phyloP scores from a whole-genome alignment of 345 rosid species.

The Acer negundo region DNA sequence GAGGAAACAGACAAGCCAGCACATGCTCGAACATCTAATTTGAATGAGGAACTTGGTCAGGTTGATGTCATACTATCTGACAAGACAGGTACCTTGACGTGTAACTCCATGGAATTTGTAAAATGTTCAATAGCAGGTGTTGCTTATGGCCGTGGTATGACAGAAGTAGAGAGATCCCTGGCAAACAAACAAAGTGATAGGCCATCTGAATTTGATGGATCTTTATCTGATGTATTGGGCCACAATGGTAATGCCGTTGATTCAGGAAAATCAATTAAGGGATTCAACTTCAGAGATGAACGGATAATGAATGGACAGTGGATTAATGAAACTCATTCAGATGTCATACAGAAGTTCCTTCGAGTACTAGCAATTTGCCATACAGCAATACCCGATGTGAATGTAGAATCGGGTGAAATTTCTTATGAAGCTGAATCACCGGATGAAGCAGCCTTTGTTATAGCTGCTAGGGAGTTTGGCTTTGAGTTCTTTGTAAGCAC shows the following conservation, averaged over 20 bases:
- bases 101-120: constrained; percentile 95
- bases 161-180: constrained; percentile 73
- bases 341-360: constrained; percentile 57
- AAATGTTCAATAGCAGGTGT: constrained; percentile 80
- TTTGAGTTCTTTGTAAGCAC: constrained; percentile 68
- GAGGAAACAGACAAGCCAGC: constrained; percentile 68
- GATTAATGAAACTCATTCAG: constrained; percentile 51
- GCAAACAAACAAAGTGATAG: constrained; percentile 37
- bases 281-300: constrained; percentile 84
- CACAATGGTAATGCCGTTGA: constrained; percentile 10
- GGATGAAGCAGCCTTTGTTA: constrained; percentile 87
- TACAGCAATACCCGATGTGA: constrained; percentile 67
- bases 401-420: constrained; percentile 42
- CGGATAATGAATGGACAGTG: constrained; percentile 72
- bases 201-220: constrained; percentile 32
- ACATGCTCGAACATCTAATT: constrained; percentile 84
- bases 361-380: constrained; percentile 75
- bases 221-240: constrained; percentile 16
- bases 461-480: constrained; percentile 82
- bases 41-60: constrained; percentile 97
- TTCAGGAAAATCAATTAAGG: constrained; percentile 49
- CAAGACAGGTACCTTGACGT: constrained; percentile 93
- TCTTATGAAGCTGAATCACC: constrained; percentile 88
- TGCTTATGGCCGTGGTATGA: constrained; percentile 73
- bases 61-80: constrained; percentile 80